phyloP scores from a whole-genome alignment of 2,329 filamentous ascomycete genomes.

The Xylaria polymorpha region DNA sequence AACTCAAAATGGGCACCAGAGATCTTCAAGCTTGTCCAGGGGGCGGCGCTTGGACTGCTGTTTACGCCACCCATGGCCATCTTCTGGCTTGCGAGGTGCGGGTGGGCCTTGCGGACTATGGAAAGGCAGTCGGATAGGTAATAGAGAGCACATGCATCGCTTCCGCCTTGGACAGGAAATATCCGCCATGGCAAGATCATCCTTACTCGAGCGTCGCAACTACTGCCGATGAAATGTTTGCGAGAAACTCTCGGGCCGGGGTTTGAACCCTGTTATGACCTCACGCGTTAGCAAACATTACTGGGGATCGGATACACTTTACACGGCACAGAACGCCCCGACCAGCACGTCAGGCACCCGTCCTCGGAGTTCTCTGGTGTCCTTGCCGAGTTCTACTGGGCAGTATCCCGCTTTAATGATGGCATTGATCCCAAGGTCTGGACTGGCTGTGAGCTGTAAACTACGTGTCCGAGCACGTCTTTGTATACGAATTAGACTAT shows the following conservation, averaged over 20 bases:
- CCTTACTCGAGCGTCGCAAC: background rate
- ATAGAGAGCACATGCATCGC: background rate
- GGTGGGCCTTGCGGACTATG: conserved; percentile 55
- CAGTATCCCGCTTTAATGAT: background rate
- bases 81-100: conserved; percentile 63
- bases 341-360: background rate
- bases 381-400: background rate
- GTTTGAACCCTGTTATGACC: background rate
- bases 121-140: conserved; percentile 32
- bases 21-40: conserved; percentile 63
- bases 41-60: conserved; percentile 58
- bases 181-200: background rate
- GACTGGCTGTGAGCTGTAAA: background rate
- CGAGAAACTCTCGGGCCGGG: background rate
- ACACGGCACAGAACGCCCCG: background rate
- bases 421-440: background rate
- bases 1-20: conserved; percentile 58
- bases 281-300: background rate
- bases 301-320: too few relatives aligned
- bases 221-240: background rate
- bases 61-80: conserved; percentile 61
- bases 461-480: background rate
- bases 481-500: conserved; percentile 26
- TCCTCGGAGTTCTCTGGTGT: background rate
- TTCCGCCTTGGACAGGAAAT: background rate